Evolutionary conservation across 768 basidiomycete genomes (phyloP), one percentile per base, ranked within the genome.

Genomic region (Gloeophyllum trabeum): DNA sequence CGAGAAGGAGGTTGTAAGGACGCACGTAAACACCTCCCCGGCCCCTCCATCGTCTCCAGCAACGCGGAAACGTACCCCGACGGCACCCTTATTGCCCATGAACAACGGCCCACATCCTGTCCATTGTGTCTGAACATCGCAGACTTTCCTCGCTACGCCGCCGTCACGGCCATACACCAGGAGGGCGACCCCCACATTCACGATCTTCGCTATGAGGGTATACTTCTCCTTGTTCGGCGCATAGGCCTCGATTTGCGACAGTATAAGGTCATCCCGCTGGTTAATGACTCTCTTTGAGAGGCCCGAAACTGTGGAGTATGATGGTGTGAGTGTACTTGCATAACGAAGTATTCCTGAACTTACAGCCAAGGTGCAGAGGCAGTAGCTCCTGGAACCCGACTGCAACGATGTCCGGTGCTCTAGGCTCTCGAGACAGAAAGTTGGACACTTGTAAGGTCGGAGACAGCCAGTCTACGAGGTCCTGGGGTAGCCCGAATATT

Each of bases 71-170:
- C 93, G 72, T 32, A 91, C 69, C 12, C 85, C 92, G 2, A 96
- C 91, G 1, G 89, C 93, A 21, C 90, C 91, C 61, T 98, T 98
- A 64, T 99, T 96, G 4, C 87, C 89, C 86, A 96, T 86, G 50
- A 74, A 79, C 13, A 58, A 71, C 24, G 76, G 79, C 4, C 81
- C 82, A 54, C 57, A 76, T 5, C 86, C 82, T 0, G 80, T 85
- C 79, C 86, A 82, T 43, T 74, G 65, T 37, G 83, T 81, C 52
- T 88, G 69, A 25, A 86, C 75, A 50, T 86, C 74, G 46, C 65
- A 61, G 18, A 83, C 65, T 42, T 62, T 65, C 44, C 79, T 70
- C 36, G 73, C 78, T 40, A 85, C 48, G 16, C 74, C 65, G 23
- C 75, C 75, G 51, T 92, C 85, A 28, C 72, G 78, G 1, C 78